Base-by-base conservation (phyloP, 1,139 yeast species). In the Chernovozyma aurita region DNA sequence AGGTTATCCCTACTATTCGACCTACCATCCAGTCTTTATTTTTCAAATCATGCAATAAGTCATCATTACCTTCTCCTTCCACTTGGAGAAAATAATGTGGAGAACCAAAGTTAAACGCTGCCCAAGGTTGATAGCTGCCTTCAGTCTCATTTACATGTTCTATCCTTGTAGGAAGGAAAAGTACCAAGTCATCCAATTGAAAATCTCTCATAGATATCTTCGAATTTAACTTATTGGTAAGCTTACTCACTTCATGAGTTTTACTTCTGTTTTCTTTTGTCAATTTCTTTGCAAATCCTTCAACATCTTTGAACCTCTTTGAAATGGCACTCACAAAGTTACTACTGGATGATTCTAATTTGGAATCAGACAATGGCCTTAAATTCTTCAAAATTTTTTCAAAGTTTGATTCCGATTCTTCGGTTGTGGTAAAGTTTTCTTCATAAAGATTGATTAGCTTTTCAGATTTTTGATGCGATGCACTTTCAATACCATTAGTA, bases 281-380 rank as follows among this genome's bases (percentile, higher is more conserved):
- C 41, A 86, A 70, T 50, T 80, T 84, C 50, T 94, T 80, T 1
- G 97, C 97, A 47, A 88, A 70, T n/a, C 83, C 80, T 56, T 92
- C 97, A 34, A 90, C 95, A 53, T 90, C 97, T 41, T 76, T 77
- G 52, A 92, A 88, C 42, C 98, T 69, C 51, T 83, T 80, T 24
- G 81, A 70, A 2, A 88, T 80, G 1, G 88, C 80, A 12, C 70
- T 49, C 83, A 79, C 39, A 82, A 64, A 27, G 16, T 43, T 35
- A 4, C 46, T 42, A 26, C 48, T 52, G 28, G 53, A 59, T 12
- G 55, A 59, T 30, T 13, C 17, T 18, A 28, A 15, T 7, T 65
- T 65, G 42, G 79, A 61, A 34, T 54, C 59, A 6, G 17, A 11
- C 17, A n/a, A 18, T 8, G 6, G 14, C n/a, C 20, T 20, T 13